phyloP scores from a whole-genome alignment of 2,329 filamentous ascomycete genomes.

The Knoxdaviesia capensis region DNA sequence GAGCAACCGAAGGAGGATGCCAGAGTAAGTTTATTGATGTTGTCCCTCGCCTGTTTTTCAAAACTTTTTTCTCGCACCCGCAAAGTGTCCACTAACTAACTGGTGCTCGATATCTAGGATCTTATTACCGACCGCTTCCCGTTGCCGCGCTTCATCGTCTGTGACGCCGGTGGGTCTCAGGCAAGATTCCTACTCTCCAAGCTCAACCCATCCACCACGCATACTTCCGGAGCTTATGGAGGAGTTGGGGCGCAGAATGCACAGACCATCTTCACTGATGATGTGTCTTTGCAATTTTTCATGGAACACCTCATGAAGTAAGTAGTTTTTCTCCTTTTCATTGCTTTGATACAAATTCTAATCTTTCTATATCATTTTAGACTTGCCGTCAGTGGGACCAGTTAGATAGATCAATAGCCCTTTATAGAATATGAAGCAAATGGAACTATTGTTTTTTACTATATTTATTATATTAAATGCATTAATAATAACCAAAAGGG shows the following conservation, averaged over 20 bases:
- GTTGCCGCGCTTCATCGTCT: constrained; percentile 95
- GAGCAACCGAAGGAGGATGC: constrained; percentile 95
- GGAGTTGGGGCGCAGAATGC: constrained; percentile 69
- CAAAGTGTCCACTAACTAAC: not conserved
- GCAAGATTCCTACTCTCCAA: constrained; percentile 93
- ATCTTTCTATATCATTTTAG: constrained; percentile 12
- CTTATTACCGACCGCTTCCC: constrained; percentile 95
- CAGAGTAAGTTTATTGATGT: constrained; percentile 38
- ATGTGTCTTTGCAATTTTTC: constrained; percentile 93
- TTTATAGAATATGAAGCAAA: not conserved
- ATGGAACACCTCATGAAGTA: constrained; percentile 99
- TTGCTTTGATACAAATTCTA: constrained; percentile 2
- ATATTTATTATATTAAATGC: too few species aligned
- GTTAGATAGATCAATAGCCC: constrained; percentile 15
- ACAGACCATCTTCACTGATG: constrained; percentile 97
- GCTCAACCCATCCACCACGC: constrained; percentile 91
- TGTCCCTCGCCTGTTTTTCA: not conserved
- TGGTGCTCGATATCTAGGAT: constrained; percentile 39
- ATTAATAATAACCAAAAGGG: too few species aligned
- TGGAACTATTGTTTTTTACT: too few species aligned
- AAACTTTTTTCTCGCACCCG: not conserved
- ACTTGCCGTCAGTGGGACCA: constrained; percentile 43
- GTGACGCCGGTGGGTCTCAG: constrained; percentile 93
- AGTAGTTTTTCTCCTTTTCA: constrained; percentile 14
- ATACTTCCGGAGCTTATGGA: constrained; percentile 82